Evolutionary conservation across 352 stramenopile genomes (phyloP).

Genomic region (Globisporangium abappressorium): DNA sequence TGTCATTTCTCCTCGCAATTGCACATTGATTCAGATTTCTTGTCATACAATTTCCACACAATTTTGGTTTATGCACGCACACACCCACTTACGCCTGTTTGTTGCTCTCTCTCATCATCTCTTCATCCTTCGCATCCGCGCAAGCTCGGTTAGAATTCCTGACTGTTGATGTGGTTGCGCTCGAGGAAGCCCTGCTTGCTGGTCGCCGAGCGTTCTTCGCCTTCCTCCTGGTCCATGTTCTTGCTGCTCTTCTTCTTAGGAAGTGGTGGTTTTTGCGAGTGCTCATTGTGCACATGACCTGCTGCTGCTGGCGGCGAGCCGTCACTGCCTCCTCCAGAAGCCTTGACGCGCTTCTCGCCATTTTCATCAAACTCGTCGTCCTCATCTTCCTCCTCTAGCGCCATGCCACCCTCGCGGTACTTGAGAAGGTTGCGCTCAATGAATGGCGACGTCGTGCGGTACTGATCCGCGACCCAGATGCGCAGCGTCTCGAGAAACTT

Average conservation of each 20-base stretch:
- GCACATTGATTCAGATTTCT: not conserved
- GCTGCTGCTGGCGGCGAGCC: conserved; percentile 14
- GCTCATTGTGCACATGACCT: conserved; percentile 14
- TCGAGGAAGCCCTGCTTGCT: conserved; percentile 51
- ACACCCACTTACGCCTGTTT: not conserved
- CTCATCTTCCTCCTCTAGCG: conserved; percentile 41
- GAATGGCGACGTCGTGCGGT: conserved; percentile 83
- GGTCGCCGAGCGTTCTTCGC: conserved; percentile 21
- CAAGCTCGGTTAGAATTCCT: conserved; percentile 44
- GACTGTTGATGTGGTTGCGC: conserved; percentile 48
- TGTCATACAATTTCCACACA: not conserved
- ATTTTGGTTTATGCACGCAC: not conserved
- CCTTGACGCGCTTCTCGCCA: conserved; percentile 12
- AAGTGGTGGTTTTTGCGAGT: conserved; percentile 14
- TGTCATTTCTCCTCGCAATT: not conserved
- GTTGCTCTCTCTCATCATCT: not conserved
- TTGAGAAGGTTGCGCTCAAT: conserved; percentile 81
- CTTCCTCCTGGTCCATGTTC: conserved; percentile 14
- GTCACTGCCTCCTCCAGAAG: conserved; percentile 4
- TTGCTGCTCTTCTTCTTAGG: conserved; percentile 21
- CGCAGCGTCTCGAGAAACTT: conserved; percentile 77
- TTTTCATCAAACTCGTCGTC: conserved; percentile 12
- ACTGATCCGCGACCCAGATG: conserved; percentile 85
- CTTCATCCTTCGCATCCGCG: not conserved
- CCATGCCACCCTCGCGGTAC: conserved; percentile 66